Base-by-base conservation (phyloP, 768 basidiomycete genomes). In the Tricholoma sp. region DNA sequence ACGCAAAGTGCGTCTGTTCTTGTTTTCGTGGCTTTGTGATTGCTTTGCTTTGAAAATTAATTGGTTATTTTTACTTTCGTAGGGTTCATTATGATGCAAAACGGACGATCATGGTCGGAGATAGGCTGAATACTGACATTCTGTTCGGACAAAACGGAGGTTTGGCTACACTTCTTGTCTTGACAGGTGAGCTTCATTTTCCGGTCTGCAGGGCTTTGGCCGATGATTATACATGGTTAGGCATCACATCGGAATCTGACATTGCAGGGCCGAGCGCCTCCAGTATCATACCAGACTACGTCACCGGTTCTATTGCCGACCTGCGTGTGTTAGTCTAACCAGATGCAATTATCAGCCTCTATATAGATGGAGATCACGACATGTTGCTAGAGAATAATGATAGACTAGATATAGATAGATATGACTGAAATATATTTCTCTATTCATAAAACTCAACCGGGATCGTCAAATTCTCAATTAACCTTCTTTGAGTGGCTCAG, bases 121-220 rank as follows among this genome's bases (percentile, higher is more conserved):
- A 99, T 73, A 83, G 96, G 58, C 79, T 99, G 61, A 89, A 91
- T 68, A 98, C 97, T 5, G 96, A 99, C 71, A 98, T 99, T 63
- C 72, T 89, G 52, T 99, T 98, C 65, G 97, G 96, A 50, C 80
- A 91, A 67, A 81, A 82, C 47, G 92, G 93, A 41, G 92, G 92
- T 28, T 78, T 97, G 18, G 70, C 88, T 15, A 98, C 96, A 0
- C 76, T 98, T 55, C 84, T 98, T 41, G 96, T 98, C 55, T 74
- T 98, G 62, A 94, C 92, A n/a, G 94, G 94, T 89, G 66, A 60
- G 71, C 62, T 57, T 52, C 13, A 51, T 52, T 20, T 28, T n/a
- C 29, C 15, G 31, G 11, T 11, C 29, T 31, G 17, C 36, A 48
- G 51, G 51, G n/a, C 54, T 48, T 41, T 18, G 13, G 31, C 53